Conservation (phyloP, 2,329 filamentous ascomycete species). For the Alternaria ethzedia region DNA sequence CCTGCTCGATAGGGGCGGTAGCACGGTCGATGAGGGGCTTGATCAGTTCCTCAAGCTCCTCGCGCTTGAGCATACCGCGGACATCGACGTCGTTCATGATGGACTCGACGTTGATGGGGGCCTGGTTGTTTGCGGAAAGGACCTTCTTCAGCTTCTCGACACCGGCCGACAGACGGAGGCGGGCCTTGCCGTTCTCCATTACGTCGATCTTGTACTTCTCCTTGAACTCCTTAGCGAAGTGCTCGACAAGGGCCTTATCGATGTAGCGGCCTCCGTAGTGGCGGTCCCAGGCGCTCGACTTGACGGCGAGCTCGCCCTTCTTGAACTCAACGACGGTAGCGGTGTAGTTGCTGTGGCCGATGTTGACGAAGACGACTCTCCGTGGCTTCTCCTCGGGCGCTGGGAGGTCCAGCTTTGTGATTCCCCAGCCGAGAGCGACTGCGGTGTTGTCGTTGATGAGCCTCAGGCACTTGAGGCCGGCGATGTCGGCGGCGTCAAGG, state of each 20-base stretch:
- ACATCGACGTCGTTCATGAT: constrained; percentile 99
- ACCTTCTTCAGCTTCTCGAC: constrained; percentile 99
- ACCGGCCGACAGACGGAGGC: constrained; percentile 82
- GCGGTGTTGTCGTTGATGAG: constrained; percentile 99
- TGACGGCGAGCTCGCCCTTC: constrained; percentile 95
- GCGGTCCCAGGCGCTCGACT: constrained; percentile 89
- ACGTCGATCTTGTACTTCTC: constrained; percentile 98
- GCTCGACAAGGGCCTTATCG: constrained; percentile 91
- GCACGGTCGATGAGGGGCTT: constrained; percentile 80
- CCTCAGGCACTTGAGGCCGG: constrained; percentile 88
- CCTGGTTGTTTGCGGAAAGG: constrained; percentile 90
- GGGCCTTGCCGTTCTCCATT: constrained; percentile 85
- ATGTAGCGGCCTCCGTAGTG: constrained; percentile 98
- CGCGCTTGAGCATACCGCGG: constrained; percentile 83
- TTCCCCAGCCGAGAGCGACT: constrained; percentile 93
- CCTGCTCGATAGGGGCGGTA: constrained; percentile 81
- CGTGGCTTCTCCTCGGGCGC: constrained; percentile 87
- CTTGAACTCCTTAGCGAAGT: constrained; percentile 95
- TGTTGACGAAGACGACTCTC: constrained; percentile 89
- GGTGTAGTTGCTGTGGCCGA: constrained; percentile 96
- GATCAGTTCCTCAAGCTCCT: constrained; percentile 91
- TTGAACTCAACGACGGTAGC: constrained; percentile 93
- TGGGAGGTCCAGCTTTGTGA: constrained; percentile 95
- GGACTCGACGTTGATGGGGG: constrained; percentile 95
- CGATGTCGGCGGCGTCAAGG: constrained; percentile 90